Base-by-base conservation (phyloP, 257 asterid genomes). In the Nicotiana obtusifolia region DNA sequence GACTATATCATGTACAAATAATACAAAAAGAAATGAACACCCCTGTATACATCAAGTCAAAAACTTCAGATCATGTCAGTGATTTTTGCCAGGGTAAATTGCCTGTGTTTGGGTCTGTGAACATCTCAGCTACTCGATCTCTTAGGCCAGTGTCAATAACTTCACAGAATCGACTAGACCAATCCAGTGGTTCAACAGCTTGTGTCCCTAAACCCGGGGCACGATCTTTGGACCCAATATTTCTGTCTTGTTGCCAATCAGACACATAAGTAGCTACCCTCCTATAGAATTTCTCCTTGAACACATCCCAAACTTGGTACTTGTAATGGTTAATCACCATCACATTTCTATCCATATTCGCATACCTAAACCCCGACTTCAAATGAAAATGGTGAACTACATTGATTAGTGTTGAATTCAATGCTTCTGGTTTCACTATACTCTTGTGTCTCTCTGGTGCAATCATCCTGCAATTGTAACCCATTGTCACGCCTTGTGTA, bases 281-380 rank as follows among this genome's bases (percentile, higher is more conserved):
- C 84, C 93, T 85, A 14, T 86, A 73, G 60, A 94, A 92, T 84
- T 92, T 94, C 85, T 90, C 91, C 89, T 91, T 94, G 60, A 94
- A 94, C 28, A 94, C 98, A 17, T 91, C 91, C 98, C 98, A 94
- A 17, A 94, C 94, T 85, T 94, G 98, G 81, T 89, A 94, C 87
- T 92, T 94, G 77, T 94, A 94, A 37, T 94, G 98, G 84, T 92
- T 94, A 24, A 94, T 89, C 78, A 90, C 98, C 83, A 91, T 8
- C 52, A 16, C 65, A 13, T 82, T 67, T 68, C 69, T 83, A 33
- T 81, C 86, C 84, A 92, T 35, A 30, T 89, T 86, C 6, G 76
- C 86, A 30, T 81, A 71, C 35, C 37, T 49, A 64, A 84, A 92
- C 14, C 91, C 94, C 0, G 83, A 7, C 71, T 84, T 85, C 16